Evolutionary conservation across 306 rosid genomes (phyloP).

Genomic region (Vigna unguiculata): DNA sequence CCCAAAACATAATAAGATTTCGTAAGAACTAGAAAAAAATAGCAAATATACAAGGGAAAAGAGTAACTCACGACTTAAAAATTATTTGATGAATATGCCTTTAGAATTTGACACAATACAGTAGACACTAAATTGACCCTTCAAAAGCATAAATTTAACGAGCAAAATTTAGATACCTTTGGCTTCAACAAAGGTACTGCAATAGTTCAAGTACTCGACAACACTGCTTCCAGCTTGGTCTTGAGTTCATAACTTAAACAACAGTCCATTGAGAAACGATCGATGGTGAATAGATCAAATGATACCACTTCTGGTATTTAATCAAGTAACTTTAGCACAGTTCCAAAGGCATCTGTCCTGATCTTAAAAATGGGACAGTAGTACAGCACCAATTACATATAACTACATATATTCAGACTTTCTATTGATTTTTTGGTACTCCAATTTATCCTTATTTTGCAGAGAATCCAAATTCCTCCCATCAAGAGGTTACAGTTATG

Average conservation of each 20-base stretch:
- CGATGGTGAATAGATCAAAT: neutral
- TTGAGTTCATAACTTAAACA: conserved; percentile 68
- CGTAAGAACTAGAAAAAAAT: conserved; percentile 5
- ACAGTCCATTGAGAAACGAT: conserved; percentile 57
- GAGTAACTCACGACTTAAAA: neutral
- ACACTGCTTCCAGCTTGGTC: conserved; percentile 58
- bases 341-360: neutral
- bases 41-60: neutral
- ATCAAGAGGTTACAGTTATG: conserved; percentile 9
- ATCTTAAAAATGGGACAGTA: neutral
- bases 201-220: conserved; percentile 53
- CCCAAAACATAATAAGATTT: neutral
- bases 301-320: conserved; percentile 14
- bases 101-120: conserved; percentile 26
- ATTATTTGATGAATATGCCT: conserved; percentile 22
- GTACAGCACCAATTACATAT: no score
- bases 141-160: neutral
- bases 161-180: conserved; percentile 50
- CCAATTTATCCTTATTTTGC: no score
- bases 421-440: no score
- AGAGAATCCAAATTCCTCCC: no score
- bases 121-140: conserved; percentile 12
- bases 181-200: conserved; percentile 61
- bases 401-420: no score
- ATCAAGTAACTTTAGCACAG: neutral